Evolutionary conservation across 1,284 basidiomycete genomes (phyloP).

Genomic region (Kwoniella shivajii): DNA sequence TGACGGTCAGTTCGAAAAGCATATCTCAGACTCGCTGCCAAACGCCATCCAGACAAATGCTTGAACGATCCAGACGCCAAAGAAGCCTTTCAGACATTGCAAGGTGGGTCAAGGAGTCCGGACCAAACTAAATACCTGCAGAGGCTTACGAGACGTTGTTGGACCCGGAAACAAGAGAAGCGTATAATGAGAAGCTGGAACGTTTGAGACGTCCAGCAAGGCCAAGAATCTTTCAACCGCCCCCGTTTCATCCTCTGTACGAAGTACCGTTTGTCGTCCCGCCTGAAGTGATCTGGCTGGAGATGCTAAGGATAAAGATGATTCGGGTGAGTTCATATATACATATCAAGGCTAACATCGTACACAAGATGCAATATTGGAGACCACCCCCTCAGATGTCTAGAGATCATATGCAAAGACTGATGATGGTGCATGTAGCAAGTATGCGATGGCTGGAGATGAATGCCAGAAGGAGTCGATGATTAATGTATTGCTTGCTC

Average conservation of each 20-base stretch:
- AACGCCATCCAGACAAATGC: conserved; percentile 27
- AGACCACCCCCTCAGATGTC: background rate
- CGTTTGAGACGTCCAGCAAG: background rate
- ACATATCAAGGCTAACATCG: no score
- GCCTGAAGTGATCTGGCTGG: background rate
- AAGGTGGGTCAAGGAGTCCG: conserved; percentile 19
- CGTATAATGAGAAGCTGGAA: conserved; percentile 20
- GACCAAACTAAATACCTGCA: background rate
- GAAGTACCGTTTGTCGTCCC: background rate
- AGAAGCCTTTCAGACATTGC: conserved; percentile 23
- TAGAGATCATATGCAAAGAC: conserved; percentile 6
- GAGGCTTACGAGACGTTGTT: conserved; percentile 42
- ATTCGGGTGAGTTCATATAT: conserved; percentile 7
- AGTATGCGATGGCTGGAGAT: conserved; percentile 11
- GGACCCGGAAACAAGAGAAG: conserved; percentile 14
- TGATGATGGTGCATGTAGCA: conserved; percentile 6
- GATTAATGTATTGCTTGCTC: conserved; percentile 57
- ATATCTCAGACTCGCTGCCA: conserved; percentile 24
- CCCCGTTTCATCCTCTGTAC: conserved; percentile 8
- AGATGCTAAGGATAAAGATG: background rate
- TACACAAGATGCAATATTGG: no score
- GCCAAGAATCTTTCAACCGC: conserved; percentile 1
- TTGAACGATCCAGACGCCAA: conserved; percentile 17
- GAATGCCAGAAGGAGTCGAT: conserved; percentile 1
- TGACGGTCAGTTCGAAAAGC: conserved; percentile 28